Base-by-base conservation (phyloP, 371 early-diverging fungal species). In the Apophysomyces elegans region DNA sequence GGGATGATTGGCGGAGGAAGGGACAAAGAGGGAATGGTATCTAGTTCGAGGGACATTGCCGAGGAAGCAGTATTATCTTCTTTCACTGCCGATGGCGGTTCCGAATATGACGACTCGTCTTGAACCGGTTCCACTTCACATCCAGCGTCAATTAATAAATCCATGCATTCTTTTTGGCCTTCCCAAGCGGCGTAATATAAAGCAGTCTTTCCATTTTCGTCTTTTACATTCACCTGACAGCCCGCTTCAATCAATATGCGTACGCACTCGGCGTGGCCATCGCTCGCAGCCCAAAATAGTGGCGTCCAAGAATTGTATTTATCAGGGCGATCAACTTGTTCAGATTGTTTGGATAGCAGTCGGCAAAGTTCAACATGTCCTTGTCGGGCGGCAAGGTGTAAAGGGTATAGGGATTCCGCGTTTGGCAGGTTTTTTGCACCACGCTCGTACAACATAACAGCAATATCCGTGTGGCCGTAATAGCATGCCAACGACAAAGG, bases 1-100 rank as follows among this genome's bases (percentile, higher is more conserved):
- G 99, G 98, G 41, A 98, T 92, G 58, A 98, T 93, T 8, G 99
- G 99, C 14, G 99, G 99, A 5, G 99, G 99, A 35, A 98, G 76
- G 5, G 89, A 90, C 8, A 96, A 77, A 6, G 93, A 90, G 2
- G 97, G 97, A 21, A 96, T 90, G 2, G 79, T 79, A 60, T 94
- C 95, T 37, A 94, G 54, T 67, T 92, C 90, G 26, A 84, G 62
- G 21, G 81, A 81, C 3, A 61, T 59, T 21, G 59, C 37, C n/a
- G 41, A 56, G 7, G 66, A 60, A 37, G 44, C 13, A 7, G 72
- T 75, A 11, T 71, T 66, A 12, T 64, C 68, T 0, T 37, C n/a
- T 58, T 65, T 11, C 62, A 3, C 32, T 26, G 32, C 32, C 32
- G 68, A 18, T 13, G 60, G 50, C 26, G 41, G 46, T 18, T 65